Evolutionary conservation across 345 rosid species (phyloP).

Genomic region (Balakata baccata): DNA sequence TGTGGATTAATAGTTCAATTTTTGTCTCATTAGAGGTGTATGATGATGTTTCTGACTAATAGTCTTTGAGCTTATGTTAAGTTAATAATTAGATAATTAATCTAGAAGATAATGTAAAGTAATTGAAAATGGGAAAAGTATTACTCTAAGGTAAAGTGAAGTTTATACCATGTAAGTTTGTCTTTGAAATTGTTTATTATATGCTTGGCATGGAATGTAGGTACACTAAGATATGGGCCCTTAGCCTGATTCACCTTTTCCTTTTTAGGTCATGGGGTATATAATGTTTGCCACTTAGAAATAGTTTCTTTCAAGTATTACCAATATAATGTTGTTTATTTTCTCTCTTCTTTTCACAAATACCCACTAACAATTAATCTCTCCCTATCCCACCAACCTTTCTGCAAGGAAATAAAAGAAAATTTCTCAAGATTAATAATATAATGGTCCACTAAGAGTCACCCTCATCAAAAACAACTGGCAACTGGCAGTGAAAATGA

Average conservation of each 20-base stretch:
- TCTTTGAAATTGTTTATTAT: neutral
- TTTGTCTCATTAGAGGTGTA: neutral
- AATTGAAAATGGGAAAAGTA: neutral
- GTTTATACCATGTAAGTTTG: neutral
- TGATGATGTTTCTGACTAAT: neutral
- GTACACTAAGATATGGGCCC: conserved; percentile 39
- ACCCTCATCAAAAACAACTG: conserved; percentile 29
- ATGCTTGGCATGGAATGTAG: conserved; percentile 7
- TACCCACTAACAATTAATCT: conserved; percentile 15
- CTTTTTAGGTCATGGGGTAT: conserved; percentile 25
- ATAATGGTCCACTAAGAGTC: conserved; percentile 36
- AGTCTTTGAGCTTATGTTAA: neutral
- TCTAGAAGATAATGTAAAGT: too few species aligned
- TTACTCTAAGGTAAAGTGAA: neutral
- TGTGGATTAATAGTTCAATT: too few species aligned
- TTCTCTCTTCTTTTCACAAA: conserved; percentile 46
- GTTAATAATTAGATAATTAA: neutral
- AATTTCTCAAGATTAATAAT: conserved; percentile 22
- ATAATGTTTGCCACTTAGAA: conserved; percentile 45
- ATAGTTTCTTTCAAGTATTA: conserved; percentile 5
- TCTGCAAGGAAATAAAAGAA: conserved; percentile 21
- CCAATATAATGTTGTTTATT: conserved; percentile 6
- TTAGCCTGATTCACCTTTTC: conserved; percentile 21
- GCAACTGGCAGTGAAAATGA: conserved; percentile 18
- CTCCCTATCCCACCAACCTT: conserved; percentile 28